These are phyloP conservation scores for Botryotinia globosa DNA, from an alignment of 2,329 filamentous ascomycete genomes.

Conservation along the genomic window DNA sequence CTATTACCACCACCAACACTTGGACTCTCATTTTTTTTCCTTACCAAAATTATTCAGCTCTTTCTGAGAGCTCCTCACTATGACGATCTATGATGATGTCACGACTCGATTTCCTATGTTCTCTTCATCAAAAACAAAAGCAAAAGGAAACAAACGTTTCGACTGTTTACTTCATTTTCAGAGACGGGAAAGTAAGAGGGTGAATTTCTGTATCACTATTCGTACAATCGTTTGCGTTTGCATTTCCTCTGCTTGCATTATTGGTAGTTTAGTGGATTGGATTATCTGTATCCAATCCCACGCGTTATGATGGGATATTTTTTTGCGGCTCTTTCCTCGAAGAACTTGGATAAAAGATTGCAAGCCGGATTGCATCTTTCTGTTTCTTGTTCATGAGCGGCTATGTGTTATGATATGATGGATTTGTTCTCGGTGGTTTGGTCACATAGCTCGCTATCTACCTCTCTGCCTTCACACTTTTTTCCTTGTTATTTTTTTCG, in stretches of 20 bases:
- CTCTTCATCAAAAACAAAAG: neutral
- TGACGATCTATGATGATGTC: constrained; percentile 11
- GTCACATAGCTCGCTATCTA: constrained; percentile 15
- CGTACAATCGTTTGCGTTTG: neutral
- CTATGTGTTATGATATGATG: constrained; percentile 16
- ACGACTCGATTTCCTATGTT: constrained; percentile 16
- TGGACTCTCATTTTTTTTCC: constrained; percentile 7
- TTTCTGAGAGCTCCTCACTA: neutral
- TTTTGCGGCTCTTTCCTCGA: neutral
- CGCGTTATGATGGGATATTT: constrained; percentile 4
- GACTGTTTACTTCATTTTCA: neutral
- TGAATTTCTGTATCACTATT: constrained; percentile 15
- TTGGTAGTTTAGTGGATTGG: constrained; percentile 18
- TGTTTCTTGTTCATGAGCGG: neutral
- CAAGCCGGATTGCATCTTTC: constrained; percentile 1
- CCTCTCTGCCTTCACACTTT: neutral
- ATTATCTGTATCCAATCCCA: constrained; percentile 7
- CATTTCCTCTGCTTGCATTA: neutral
- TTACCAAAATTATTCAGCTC: neutral
- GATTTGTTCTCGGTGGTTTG: constrained; percentile 6
- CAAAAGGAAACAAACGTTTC: constrained; percentile 8
- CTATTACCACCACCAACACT: neutral
- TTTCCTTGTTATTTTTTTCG: neutral
- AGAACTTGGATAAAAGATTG: neutral
- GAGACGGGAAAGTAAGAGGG: neutral